Evolutionary conservation across 1,284 basidiomycete genomes (phyloP), one percentile per base, ranked within the genome.

Genomic region (Pseudozyma tsukubaensis): DNA sequence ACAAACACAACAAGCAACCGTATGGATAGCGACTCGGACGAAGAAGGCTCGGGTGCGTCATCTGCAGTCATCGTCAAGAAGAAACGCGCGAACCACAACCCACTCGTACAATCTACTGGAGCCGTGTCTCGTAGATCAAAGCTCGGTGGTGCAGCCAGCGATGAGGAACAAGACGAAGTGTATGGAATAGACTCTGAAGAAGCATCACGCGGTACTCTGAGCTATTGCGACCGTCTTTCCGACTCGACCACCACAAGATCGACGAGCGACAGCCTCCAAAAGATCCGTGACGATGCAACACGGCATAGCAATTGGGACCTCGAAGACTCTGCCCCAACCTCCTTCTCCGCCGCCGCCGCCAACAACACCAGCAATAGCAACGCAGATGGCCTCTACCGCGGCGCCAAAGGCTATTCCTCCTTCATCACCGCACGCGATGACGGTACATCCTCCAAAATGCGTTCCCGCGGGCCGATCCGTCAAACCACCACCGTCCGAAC

Each of bases 311-410:
- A 88, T 57, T 87, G 85, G 85, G 87, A 88, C 66, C 71, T 87
- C 16, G 85, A 86, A 18, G 42, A 32, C 6, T 6, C 52, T 36
- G 44, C 51, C 24, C 24, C 24, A 29, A 29, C 24, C 24, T 6
- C 24, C 24, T 29, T 6, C 24, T 29, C 24, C 18, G 34, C 57
- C n/a, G 13, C 66, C 3, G 14, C 14, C 19, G 52, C 40, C 6
- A n/a, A 37, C 3, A 34, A 39, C 19, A n/a, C 53, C 39, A 54
- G 43, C 32, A 51, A 47, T 16, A 63, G 64, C 47, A 79, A 80
- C 59, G 91, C 94, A 62, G 95, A 99, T 84, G 94, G 94, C 7
- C 83, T 94, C 78, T 99, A 99, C 84, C 90, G 89, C 62, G 96
- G 97, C 5, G 89, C 92, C 83, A 89, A 89, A 52, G 91, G 90